Evolutionary conservation across 768 basidiomycete species (phyloP).

Genomic region (Phanerochaete carnosa): DNA sequence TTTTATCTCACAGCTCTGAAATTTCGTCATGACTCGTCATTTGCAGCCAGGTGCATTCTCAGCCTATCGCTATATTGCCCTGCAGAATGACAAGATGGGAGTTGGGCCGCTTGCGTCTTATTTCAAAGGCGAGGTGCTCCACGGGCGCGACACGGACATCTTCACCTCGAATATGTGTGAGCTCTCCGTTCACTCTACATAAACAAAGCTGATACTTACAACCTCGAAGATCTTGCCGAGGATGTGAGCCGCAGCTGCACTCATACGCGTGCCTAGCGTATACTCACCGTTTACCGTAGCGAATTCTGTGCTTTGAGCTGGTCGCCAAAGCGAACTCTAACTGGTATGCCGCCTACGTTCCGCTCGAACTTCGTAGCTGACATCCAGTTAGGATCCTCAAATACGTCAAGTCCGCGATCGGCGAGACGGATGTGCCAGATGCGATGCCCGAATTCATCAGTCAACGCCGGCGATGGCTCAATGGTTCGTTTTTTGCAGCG

Average conservation of each 20-base stretch:
- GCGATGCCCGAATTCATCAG: conserved; percentile 89
- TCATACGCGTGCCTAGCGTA: not conserved
- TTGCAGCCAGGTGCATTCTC: conserved; percentile 88
- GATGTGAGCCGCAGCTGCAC: conserved; percentile 50
- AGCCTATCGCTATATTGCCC: conserved; percentile 84
- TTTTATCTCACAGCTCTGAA: not conserved
- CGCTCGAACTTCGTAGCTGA: conserved; percentile 5
- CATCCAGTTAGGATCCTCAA: conserved; percentile 72
- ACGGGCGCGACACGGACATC: conserved; percentile 84
- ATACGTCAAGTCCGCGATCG: conserved; percentile 92
- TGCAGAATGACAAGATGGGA: conserved; percentile 81
- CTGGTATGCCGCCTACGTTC: conserved; percentile 52
- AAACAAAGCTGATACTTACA: not conserved
- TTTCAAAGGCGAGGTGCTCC: conserved; percentile 91
- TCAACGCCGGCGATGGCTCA: conserved; percentile 86
- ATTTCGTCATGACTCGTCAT: not conserved
- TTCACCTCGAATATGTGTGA: conserved; percentile 96
- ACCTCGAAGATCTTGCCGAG: conserved; percentile 72
- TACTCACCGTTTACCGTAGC: conserved; percentile 42
- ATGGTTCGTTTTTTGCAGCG: conserved; percentile 93
- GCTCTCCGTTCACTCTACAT: conserved; percentile 21
- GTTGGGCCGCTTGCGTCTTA: conserved; percentile 91
- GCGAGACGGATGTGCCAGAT: conserved; percentile 93
- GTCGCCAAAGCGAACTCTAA: conserved; percentile 74
- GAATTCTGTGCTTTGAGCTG: conserved; percentile 79